Evolutionary conservation across 1,139 yeast species (phyloP).

Genomic region (Hansenula sp.): DNA sequence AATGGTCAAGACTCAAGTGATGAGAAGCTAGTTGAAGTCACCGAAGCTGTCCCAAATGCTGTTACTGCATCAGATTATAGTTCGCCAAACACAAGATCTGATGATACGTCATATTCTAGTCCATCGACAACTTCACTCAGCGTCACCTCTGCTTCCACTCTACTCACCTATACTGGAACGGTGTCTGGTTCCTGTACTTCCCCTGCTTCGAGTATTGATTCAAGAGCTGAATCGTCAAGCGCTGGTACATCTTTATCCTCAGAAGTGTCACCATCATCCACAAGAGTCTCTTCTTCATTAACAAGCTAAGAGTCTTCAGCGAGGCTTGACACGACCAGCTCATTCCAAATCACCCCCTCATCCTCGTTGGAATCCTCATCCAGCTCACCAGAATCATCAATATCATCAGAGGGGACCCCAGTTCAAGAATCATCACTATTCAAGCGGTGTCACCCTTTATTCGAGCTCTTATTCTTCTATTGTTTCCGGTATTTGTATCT

Average conservation of each 20-base stretch:
- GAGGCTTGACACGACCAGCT: background rate
- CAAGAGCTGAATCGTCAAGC: background rate
- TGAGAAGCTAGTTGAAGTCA: conserved; percentile 14
- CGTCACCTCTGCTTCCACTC: background rate
- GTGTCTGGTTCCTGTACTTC: conserved; percentile 2
- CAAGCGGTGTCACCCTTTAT: conserved; percentile 1
- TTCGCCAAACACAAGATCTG: background rate
- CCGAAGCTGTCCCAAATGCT: conserved; percentile 14
- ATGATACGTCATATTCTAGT: conserved; percentile 1
- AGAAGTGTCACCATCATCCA: background rate
- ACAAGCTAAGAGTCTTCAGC: background rate
- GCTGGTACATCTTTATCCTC: too few relatives aligned
- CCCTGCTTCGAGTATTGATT: background rate
- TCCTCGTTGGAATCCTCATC: background rate
- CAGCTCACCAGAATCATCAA: background rate
- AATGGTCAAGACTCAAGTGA: conserved; percentile 28
- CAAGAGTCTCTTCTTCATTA: background rate
- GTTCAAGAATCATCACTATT: background rate
- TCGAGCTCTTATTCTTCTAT: conserved; percentile 1
- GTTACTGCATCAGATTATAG: conserved; percentile 6
- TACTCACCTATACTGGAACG: conserved; percentile 5
- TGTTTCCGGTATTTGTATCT: background rate
- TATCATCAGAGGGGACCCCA: background rate
- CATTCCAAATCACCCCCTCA: background rate
- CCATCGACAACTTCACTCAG: conserved; percentile 6